These are phyloP conservation scores for Phylloporus sp. DNA, from an alignment of 768 basidiomycete species.

Conservation along the genomic window DNA sequence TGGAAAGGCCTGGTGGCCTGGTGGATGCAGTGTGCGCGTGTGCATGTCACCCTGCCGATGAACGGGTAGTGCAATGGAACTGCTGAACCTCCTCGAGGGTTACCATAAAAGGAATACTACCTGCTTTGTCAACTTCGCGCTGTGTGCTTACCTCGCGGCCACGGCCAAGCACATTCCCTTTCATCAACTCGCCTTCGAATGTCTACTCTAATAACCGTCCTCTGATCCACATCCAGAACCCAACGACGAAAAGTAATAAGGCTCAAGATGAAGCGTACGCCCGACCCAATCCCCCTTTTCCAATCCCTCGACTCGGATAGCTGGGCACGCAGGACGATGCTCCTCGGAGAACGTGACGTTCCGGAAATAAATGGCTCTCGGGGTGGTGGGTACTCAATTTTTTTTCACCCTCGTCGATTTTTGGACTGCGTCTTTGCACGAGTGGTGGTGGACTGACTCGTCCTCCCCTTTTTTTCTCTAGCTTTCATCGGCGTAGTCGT, in stretches of 20 bases:
- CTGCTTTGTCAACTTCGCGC: background rate
- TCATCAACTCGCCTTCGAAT: background rate
- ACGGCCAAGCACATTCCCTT: background rate
- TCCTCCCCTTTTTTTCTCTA: background rate
- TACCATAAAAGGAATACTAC: conserved; percentile 15
- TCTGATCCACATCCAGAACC: background rate
- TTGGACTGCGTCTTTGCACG: background rate
- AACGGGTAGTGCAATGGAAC: too few relatives aligned
- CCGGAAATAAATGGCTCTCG: conserved; percentile 49
- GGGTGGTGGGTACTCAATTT: conserved; percentile 38
- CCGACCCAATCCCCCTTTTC: background rate
- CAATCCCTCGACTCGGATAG: background rate
- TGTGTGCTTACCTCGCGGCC: conserved; percentile 2
- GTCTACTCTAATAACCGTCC: background rate
- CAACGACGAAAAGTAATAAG: background rate
- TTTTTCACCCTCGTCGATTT: background rate
- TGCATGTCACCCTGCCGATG: too few relatives aligned
- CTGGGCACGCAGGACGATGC: background rate
- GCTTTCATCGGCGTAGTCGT: conserved; percentile 63
- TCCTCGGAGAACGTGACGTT: conserved; percentile 25
- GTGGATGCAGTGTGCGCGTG: too few relatives aligned
- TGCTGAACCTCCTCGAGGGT: background rate
- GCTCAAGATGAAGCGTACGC: background rate
- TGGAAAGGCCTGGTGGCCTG: too few relatives aligned
- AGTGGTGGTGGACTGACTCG: background rate